Conservation (phyloP, 257 asterid species). For the Gynochthodes officinalis region DNA sequence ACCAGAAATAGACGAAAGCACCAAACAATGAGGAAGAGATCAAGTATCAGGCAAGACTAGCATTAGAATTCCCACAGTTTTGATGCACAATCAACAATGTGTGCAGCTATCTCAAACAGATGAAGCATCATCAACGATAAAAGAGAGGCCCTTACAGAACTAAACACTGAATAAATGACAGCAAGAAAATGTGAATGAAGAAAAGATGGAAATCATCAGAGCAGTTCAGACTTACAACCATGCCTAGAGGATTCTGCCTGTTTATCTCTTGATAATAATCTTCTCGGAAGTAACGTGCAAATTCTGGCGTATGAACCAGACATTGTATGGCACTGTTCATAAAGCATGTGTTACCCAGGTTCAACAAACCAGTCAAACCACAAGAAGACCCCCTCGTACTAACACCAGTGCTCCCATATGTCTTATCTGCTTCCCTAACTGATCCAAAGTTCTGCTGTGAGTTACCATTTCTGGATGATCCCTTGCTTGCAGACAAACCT, state of each 20-base stretch:
- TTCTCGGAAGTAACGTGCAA: slow-evolving; percentile 89
- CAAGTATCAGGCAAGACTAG: too few relatives aligned
- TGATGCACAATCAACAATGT: background rate
- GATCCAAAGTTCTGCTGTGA: slow-evolving; percentile 42
- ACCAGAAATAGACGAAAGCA: background rate
- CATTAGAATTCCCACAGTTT: background rate
- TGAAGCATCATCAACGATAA: background rate
- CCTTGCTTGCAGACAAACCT: slow-evolving; percentile 59
- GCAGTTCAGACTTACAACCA: slow-evolving; percentile 80
- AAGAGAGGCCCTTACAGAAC: background rate
- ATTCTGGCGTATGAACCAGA: slow-evolving; percentile 97
- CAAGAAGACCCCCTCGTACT: slow-evolving; percentile 89
- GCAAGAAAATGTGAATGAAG: background rate
- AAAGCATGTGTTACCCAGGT: slow-evolving; percentile 98
- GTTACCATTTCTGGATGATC: slow-evolving; percentile 75
- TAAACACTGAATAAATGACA: background rate
- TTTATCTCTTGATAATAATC: slow-evolving; percentile 96
- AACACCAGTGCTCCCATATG: slow-evolving; percentile 72
- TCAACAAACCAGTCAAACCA: slow-evolving; percentile 92
- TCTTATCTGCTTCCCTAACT: slow-evolving; percentile 49
- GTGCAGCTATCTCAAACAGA: background rate
- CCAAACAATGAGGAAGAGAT: background rate
- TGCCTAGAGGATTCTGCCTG: slow-evolving; percentile 95
- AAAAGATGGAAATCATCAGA: background rate
- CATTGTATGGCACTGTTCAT: slow-evolving; percentile 99